A percentile compares a stretch with the other conserved stretches of the same genome.
Conservation (phyloP, 805 yeast species). For the Schizosaccharomyces octosporus region DNA sequence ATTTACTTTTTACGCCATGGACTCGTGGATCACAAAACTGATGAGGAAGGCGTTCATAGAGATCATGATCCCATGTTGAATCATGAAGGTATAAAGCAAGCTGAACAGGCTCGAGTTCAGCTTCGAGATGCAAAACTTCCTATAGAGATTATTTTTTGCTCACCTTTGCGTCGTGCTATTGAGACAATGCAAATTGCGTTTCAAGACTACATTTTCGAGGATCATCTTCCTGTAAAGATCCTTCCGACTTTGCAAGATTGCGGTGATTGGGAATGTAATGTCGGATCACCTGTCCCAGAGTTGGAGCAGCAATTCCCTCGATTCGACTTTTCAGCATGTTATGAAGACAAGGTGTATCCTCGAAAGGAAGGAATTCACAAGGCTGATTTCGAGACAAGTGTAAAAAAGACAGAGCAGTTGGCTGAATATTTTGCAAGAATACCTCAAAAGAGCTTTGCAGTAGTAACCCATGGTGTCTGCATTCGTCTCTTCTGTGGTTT, state of each 20-base stretch:
- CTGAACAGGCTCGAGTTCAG: not conserved
- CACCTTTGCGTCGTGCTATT: not conserved
- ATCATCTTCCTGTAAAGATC: not conserved
- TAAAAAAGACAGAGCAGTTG: not conserved
- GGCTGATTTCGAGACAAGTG: not conserved
- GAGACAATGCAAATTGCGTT: not conserved
- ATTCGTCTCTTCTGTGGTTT: not conserved
- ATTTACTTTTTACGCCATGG: not conserved
- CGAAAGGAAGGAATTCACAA: not conserved
- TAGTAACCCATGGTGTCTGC: not conserved
- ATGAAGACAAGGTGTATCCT: not conserved
- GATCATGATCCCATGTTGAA: not conserved
- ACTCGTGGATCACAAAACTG: not conserved
- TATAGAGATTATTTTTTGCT: not conserved
- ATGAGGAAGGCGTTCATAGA: not conserved
- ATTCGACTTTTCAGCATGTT: not conserved
- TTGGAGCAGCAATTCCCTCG: not conserved
- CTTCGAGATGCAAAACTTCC: not conserved
- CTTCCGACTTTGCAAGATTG: not conserved
- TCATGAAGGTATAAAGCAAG: not conserved
- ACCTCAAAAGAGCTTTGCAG: not conserved
- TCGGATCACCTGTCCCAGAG: not conserved
- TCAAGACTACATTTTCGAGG: not conserved
- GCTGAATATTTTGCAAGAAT: not conserved
- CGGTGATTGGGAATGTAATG: not conserved